A percentile compares a stretch with the other conserved stretches of the same genome.
Conservation (phyloP, 108 stramenopile genomes). For the Mayamaea pseudoterrestris region DNA sequence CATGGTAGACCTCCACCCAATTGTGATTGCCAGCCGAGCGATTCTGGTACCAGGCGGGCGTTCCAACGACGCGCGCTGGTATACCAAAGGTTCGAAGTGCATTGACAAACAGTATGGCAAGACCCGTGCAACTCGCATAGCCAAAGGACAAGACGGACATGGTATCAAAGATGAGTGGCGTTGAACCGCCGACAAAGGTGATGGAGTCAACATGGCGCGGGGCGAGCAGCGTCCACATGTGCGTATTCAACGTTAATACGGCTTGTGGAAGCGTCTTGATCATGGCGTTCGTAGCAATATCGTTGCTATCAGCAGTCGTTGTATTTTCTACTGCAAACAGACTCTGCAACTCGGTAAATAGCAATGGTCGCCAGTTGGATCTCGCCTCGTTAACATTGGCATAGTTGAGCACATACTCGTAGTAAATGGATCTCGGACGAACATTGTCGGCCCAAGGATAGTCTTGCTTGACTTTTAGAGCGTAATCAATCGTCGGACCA, state of each 20-base stretch:
- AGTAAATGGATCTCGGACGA: constrained; percentile 47
- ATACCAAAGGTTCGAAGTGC: constrained; percentile 66
- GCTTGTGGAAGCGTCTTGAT: constrained; percentile 19
- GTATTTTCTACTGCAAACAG: constrained; percentile 4
- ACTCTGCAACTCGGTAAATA: constrained; percentile 32
- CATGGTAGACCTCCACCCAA: constrained; percentile 78
- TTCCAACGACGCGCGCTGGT: constrained; percentile 71
- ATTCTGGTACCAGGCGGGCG: constrained; percentile 75
- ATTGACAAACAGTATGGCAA: constrained; percentile 46
- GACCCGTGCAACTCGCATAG: constrained; percentile 76
- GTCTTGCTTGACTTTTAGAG: constrained; percentile 41
- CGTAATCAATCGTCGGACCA: constrained; percentile 41
- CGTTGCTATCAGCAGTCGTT: neutral
- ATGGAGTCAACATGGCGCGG: constrained; percentile 28
- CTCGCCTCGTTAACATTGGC: constrained; percentile 73
- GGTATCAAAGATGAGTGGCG: constrained; percentile 82
- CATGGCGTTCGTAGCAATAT: no score
- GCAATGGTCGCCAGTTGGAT: constrained; percentile 63
- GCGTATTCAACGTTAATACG: constrained; percentile 46
- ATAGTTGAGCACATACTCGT: constrained; percentile 76
- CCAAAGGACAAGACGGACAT: constrained; percentile 75
- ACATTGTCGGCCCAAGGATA: constrained; percentile 61
- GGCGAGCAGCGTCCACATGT: constrained; percentile 43
- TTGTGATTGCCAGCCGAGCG: constrained; percentile 76
- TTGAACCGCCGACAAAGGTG: constrained; percentile 45